phyloP scores from a whole-genome alignment of 2,329 filamentous ascomycete species.

The Beauveria sp. region DNA sequence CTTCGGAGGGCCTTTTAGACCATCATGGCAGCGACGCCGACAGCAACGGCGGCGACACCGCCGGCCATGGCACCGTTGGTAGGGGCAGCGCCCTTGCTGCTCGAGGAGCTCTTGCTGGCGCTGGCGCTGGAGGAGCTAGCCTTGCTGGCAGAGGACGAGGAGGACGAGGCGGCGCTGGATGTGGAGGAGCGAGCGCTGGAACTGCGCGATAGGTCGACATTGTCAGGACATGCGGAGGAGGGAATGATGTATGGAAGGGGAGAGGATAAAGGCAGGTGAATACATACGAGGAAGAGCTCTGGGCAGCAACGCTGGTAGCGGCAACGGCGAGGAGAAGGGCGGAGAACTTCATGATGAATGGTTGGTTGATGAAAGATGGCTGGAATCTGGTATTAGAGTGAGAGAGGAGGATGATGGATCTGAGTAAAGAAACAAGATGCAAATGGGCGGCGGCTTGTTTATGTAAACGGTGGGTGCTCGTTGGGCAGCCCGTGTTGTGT shows the following conservation, averaged over 20 bases:
- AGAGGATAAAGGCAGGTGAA: background rate
- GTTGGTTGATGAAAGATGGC: background rate
- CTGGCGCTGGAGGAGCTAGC: background rate
- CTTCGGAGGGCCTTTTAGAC: background rate
- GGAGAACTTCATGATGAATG: conserved; percentile 3
- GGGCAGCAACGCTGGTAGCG: background rate
- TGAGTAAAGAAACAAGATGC: too few relatives aligned
- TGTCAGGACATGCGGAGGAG: background rate
- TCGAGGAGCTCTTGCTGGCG: background rate
- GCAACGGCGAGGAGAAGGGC: background rate
- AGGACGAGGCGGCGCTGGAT: background rate
- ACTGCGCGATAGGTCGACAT: background rate
- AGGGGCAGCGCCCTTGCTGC: background rate
- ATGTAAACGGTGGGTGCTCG: too few relatives aligned
- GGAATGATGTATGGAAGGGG: background rate
- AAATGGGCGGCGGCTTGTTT: too few relatives aligned
- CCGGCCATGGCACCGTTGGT: background rate
- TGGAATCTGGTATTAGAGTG: background rate
- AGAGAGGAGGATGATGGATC: background rate
- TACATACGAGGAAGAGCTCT: background rate
- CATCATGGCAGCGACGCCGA: conserved; percentile 2
- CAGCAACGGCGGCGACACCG: background rate
- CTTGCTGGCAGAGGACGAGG: background rate
- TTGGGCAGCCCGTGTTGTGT: too few relatives aligned
- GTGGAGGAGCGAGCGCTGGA: background rate